A percentile compares a stretch with the other conserved stretches of the same genome.
Evolutionary conservation across 2,329 filamentous ascomycete species (phyloP).

Genomic region (Dothiorella sarmentorum): DNA sequence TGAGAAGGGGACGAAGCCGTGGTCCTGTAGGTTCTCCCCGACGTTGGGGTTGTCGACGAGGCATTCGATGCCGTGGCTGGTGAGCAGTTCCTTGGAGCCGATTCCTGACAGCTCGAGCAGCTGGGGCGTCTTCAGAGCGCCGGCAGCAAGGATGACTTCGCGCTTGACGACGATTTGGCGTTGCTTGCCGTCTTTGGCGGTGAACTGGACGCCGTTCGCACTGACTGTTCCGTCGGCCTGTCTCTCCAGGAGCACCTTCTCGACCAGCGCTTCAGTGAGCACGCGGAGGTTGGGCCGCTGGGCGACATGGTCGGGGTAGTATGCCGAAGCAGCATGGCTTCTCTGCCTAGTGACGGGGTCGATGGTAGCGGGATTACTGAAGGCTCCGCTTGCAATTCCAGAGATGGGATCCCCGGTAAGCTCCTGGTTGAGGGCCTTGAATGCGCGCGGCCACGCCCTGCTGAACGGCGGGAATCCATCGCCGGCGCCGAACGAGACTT

Average conservation of each 20-base stretch:
- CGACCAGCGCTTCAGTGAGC: background rate
- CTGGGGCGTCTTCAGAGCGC: slow-evolving; percentile 30
- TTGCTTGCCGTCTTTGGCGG: slow-evolving; percentile 3
- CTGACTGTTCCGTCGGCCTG: slow-evolving; percentile 2
- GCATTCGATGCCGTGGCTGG: slow-evolving; percentile 12
- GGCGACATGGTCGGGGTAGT: slow-evolving; percentile 9
- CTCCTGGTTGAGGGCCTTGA: slow-evolving; percentile 20
- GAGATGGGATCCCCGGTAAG: slow-evolving; percentile 19
- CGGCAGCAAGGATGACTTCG: slow-evolving; percentile 32
- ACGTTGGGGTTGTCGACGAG: slow-evolving; percentile 21
- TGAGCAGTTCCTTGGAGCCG: slow-evolving; percentile 21
- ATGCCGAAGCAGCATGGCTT: slow-evolving; percentile 16
- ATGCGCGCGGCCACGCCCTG: slow-evolving; percentile 22
- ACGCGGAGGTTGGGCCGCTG: slow-evolving; percentile 16
- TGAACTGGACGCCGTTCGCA: slow-evolving; percentile 14
- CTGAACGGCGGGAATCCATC: background rate
- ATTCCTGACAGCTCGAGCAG: slow-evolving; percentile 34
- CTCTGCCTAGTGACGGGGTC: slow-evolving; percentile 13
- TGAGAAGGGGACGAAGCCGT: slow-evolving; percentile 18
- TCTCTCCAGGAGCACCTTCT: slow-evolving; percentile 19
- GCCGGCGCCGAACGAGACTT: slow-evolving; percentile 18
- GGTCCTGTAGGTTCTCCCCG: slow-evolving; percentile 20
- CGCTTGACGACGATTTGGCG: slow-evolving; percentile 24
- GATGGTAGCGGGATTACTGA: slow-evolving; percentile 15
- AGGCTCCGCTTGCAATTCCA: slow-evolving; percentile 19